Evolutionary conservation across 2,329 filamentous ascomycete genomes (phyloP).

Genomic region (Bertia moriformis): DNA sequence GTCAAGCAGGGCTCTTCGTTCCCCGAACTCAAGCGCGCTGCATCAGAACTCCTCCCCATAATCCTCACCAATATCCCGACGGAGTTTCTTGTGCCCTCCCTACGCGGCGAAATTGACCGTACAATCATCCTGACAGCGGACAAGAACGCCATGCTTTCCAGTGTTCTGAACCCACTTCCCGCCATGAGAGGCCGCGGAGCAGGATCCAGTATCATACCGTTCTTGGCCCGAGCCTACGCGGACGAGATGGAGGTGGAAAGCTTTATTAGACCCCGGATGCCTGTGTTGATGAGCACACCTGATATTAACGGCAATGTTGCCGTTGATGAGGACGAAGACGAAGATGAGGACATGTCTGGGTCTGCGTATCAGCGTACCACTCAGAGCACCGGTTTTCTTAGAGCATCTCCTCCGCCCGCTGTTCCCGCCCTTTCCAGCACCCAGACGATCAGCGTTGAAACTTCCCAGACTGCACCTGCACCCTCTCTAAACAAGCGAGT

Average conservation of each 20-base stretch:
- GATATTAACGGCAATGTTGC: not conserved
- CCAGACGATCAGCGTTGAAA: not conserved
- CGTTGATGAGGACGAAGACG: not conserved
- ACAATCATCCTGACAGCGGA: conserved; percentile 36
- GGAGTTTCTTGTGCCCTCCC: conserved; percentile 26
- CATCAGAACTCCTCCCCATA: conserved; percentile 27
- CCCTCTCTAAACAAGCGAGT: not conserved
- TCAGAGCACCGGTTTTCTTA: not conserved
- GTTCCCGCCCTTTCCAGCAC: no score
- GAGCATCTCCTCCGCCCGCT: no score
- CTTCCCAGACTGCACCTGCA: not conserved
- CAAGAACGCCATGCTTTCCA: conserved; percentile 38
- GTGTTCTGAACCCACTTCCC: conserved; percentile 38
- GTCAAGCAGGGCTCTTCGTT: conserved; percentile 8
- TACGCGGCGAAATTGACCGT: conserved; percentile 41
- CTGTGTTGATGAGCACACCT: conserved; percentile 14
- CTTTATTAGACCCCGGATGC: conserved; percentile 29
- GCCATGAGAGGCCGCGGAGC: conserved; percentile 21
- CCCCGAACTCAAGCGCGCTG: conserved; percentile 7
- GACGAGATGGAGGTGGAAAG: conserved; percentile 31
- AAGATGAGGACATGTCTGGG: conserved; percentile 1
- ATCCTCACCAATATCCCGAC: conserved; percentile 26
- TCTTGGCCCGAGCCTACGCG: conserved; percentile 32
- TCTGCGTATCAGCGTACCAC: not conserved
- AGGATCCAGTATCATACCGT: conserved; percentile 38